Percentiles rank a stretch among this genome's conserved stretches.
Evolutionary conservation across 176 grass and related monocot species (phyloP).

Genomic region (Triticum dicoccoides): DNA sequence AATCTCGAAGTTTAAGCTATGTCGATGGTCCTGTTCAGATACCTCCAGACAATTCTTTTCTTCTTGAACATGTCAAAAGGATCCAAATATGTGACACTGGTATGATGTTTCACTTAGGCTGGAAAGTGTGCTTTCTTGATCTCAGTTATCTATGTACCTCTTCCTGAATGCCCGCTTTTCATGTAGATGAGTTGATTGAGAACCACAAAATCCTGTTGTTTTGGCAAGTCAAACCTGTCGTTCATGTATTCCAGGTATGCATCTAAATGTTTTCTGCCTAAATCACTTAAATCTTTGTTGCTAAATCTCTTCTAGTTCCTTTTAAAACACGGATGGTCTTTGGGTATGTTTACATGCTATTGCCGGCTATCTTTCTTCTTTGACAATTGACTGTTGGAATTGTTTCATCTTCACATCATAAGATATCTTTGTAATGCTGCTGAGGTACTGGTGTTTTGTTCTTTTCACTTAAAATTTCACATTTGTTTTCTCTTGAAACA

Average conservation of each 20-base stretch:
- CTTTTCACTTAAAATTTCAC: slow-evolving; percentile 1
- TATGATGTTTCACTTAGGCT: slow-evolving; percentile 34
- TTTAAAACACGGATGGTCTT: neutral
- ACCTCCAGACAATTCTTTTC: slow-evolving; percentile 69
- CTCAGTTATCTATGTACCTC: neutral
- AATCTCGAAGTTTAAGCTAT: slow-evolving; percentile 93
- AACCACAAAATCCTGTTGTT: slow-evolving; percentile 87
- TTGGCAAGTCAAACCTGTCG: slow-evolving; percentile 94
- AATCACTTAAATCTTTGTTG: neutral
- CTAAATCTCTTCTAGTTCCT: slow-evolving; percentile 15
- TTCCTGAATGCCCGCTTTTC: slow-evolving; percentile 33
- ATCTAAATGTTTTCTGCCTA: neutral
- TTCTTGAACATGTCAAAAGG: slow-evolving; percentile 78
- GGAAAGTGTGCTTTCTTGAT: neutral
- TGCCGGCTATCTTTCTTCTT: slow-evolving; percentile 14
- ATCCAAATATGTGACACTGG: slow-evolving; percentile 93
- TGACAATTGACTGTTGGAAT: neutral
- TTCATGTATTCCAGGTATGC: slow-evolving; percentile 89
- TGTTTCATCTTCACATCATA: slow-evolving; percentile 11
- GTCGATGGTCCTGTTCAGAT: slow-evolving; percentile 85
- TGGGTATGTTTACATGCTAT: neutral
- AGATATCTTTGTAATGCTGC: slow-evolving; percentile 11
- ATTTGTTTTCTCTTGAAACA: neutral
- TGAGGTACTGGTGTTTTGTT: slow-evolving; percentile 1
- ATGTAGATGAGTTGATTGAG: slow-evolving; percentile 65